phyloP scores from a whole-genome alignment of 2,329 filamentous ascomycete species.

The Emmonsiellopsis sp. region DNA sequence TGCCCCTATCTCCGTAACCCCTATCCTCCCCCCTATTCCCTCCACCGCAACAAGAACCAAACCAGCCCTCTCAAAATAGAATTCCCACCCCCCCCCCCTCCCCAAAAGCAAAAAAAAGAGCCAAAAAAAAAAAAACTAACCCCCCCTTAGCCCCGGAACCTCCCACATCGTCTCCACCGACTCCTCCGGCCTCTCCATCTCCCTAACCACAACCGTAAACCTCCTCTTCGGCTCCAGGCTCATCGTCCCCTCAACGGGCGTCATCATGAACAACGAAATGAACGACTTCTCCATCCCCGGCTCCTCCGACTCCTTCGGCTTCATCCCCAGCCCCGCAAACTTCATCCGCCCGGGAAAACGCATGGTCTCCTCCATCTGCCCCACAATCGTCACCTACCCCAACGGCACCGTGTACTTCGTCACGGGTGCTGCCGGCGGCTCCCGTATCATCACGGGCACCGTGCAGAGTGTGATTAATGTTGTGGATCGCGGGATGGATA shows the following conservation, averaged over 20 bases:
- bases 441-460: conserved; percentile 72
- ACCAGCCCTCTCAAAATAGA: too few relatives aligned
- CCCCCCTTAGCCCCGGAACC: conserved; percentile 37
- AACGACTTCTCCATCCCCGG: conserved; percentile 80
- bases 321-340: conserved; percentile 69
- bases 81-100: background rate
- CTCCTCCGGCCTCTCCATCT: conserved; percentile 62
- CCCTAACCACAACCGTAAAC: conserved; percentile 81
- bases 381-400: conserved; percentile 62
- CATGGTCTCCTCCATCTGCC: conserved; percentile 73
- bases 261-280: conserved; percentile 63
- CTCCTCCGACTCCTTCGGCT: conserved; percentile 72
- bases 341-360: conserved; percentile 74
- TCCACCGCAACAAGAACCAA: too few relatives aligned
- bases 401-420: conserved; percentile 59
- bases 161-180: conserved; percentile 58
- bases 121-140: background rate
- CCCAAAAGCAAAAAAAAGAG: background rate
- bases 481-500: conserved; percentile 55
- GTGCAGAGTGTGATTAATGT: conserved; percentile 66
- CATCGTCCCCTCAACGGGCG: conserved; percentile 71
- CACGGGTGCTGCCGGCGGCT: conserved; percentile 71
- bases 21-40: background rate
- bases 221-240: conserved; percentile 72
- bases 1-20: background rate